These are phyloP conservation scores for Microbotryomycetes sp. DNA, from an alignment of 1,284 basidiomycete genomes.

Conservation along the genomic window DNA sequence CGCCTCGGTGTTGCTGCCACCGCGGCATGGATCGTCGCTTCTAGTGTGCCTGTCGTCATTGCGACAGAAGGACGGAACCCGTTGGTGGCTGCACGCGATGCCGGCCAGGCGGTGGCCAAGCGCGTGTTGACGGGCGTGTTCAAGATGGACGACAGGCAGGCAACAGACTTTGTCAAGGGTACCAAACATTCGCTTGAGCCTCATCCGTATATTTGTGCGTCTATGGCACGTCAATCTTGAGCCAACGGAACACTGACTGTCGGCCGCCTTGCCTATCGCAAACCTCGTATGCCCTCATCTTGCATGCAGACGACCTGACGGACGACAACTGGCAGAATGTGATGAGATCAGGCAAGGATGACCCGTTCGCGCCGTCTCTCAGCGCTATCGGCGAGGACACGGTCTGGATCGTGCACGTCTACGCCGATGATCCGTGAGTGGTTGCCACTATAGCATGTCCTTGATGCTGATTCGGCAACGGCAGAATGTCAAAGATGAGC, in stretches of 20 bases:
- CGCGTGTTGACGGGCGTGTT: constrained; percentile 9
- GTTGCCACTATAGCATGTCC: neutral
- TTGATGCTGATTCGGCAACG: neutral
- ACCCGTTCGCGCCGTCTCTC: constrained; percentile 12
- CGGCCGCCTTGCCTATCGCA: neutral
- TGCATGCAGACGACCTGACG: constrained; percentile 24
- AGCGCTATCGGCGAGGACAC: constrained; percentile 2
- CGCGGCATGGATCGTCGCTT: neutral
- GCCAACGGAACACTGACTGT: no score
- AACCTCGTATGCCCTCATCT: neutral
- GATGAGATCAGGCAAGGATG: constrained; percentile 15
- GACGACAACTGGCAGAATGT: constrained; percentile 26
- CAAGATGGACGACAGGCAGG: constrained; percentile 19
- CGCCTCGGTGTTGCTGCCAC: no score
- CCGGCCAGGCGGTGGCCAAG: neutral
- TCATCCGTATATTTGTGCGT: constrained; percentile 19
- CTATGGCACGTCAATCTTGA: no score
- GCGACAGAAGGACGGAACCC: neutral
- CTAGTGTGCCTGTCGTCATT: neutral
- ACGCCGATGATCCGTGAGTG: constrained; percentile 20
- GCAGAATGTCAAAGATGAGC: constrained; percentile 19
- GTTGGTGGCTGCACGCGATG: neutral
- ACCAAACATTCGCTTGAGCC: neutral
- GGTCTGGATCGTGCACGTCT: constrained; percentile 25
- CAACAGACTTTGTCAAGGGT: constrained; percentile 9